A percentile compares a stretch with the other conserved stretches of the same genome.
These are phyloP conservation scores for Pseudozyma sp. DNA, from an alignment of 1,284 basidiomycete species.

Conservation along the genomic window DNA sequence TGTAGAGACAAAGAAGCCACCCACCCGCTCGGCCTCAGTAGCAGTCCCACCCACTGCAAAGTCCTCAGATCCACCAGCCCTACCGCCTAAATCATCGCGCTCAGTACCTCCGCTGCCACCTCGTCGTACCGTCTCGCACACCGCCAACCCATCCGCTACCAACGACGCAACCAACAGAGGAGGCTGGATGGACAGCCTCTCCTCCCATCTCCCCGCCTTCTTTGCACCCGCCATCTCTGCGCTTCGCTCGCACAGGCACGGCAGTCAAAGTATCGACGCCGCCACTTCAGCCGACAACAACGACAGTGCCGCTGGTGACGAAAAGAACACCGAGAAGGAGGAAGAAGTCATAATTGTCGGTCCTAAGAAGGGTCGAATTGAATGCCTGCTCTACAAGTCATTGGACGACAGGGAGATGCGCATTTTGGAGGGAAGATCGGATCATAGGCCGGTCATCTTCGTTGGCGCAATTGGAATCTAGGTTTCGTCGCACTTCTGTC, in stretches of 20 bases:
- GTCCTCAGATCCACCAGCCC: not conserved
- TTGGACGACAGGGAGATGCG: constrained; percentile 82
- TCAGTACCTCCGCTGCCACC: not conserved
- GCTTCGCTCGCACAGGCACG: constrained; percentile 21
- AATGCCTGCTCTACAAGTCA: constrained; percentile 78
- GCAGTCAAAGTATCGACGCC: not conserved
- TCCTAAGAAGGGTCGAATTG: constrained; percentile 52
- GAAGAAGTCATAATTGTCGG: constrained; percentile 32
- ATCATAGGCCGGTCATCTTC: constrained; percentile 77
- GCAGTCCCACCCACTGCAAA: not conserved
- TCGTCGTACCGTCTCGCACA: constrained; percentile 4
- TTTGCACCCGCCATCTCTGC: constrained; percentile 34
- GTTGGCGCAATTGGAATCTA: constrained; percentile 57
- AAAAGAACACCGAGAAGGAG: not conserved
- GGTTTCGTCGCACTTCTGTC: not conserved
- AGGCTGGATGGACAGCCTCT: constrained; percentile 47
- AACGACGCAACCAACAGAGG: constrained; percentile 2
- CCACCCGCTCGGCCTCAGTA: constrained; percentile 11
- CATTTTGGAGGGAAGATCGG: constrained; percentile 74
- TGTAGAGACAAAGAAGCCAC: not conserved
- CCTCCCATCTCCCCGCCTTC: constrained; percentile 47
- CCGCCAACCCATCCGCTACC: not conserved
- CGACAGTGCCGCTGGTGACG: not conserved
- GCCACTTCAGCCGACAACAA: not conserved
- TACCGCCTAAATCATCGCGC: constrained; percentile 2